These are phyloP conservation scores for Alternaria dauci DNA, from an alignment of 2,329 filamentous ascomycete species.

Conservation along the genomic window DNA sequence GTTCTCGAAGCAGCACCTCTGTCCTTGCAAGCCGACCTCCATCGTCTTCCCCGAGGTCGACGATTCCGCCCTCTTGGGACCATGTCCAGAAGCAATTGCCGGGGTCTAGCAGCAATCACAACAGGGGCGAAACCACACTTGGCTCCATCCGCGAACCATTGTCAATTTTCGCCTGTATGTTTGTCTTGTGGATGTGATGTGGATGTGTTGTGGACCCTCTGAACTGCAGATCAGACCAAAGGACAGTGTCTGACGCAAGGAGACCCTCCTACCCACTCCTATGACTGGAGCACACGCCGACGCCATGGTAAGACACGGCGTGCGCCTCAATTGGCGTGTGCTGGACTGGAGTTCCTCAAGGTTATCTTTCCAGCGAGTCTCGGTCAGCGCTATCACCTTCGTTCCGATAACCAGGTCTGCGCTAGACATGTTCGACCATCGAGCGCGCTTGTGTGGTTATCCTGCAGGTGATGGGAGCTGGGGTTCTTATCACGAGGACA, in stretches of 20 bases:
- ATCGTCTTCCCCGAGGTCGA: constrained; percentile 37
- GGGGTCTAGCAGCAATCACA: constrained; percentile 1
- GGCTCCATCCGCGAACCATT: neutral
- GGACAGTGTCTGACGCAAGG: constrained; percentile 17
- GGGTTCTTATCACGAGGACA: constrained; percentile 26
- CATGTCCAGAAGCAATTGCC: constrained; percentile 1
- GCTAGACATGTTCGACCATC: constrained; percentile 24
- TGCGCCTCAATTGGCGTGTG: constrained; percentile 19
- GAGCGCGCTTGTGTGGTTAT: constrained; percentile 24
- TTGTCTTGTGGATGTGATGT: neutral
- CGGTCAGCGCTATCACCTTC: constrained; percentile 16
- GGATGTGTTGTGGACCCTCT: constrained; percentile 12
- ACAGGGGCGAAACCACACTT: neutral
- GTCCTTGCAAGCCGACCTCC: constrained; percentile 31
- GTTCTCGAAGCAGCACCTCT: constrained; percentile 38
- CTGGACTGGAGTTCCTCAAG: constrained; percentile 27
- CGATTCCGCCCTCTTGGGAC: constrained; percentile 12
- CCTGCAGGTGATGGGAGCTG: constrained; percentile 25
- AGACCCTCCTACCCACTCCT: constrained; percentile 15
- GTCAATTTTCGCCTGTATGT: neutral
- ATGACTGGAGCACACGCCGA: constrained; percentile 11
- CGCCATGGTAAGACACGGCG: constrained; percentile 22
- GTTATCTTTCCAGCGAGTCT: constrained; percentile 26
- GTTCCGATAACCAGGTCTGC: constrained; percentile 39
- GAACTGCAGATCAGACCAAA: constrained; percentile 26